Percentiles rank a stretch among this genome's conserved stretches.
Evolutionary conservation across 805 yeast species (phyloP).

Genomic region (Ogataea nakhonphanomensis): DNA sequence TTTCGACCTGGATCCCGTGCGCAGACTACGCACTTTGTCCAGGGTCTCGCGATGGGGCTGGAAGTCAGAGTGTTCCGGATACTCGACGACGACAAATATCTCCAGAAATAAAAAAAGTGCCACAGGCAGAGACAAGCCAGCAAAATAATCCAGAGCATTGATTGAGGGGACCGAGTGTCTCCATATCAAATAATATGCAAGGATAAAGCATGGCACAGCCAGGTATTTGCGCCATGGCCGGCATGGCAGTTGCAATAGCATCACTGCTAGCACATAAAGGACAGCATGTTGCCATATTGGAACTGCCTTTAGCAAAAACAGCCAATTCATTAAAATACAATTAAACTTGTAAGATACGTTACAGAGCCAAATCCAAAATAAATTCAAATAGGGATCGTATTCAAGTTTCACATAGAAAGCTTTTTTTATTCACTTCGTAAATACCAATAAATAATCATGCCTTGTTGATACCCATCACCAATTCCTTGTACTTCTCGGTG

Average conservation of each 20-base stretch:
- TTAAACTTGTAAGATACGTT: background rate
- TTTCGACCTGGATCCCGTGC: background rate
- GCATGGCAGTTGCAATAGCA: too few species aligned
- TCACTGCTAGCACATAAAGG: too few species aligned
- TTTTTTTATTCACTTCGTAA: conserved; percentile 4
- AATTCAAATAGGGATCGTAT: too few species aligned
- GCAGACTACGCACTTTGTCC: background rate
- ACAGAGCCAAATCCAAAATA: background rate
- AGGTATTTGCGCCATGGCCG: background rate
- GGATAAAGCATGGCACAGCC: background rate
- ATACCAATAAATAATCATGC: conserved; percentile 14
- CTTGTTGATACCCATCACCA: conserved; percentile 45
- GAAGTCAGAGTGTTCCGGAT: background rate
- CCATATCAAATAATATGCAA: background rate
- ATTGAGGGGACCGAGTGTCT: background rate
- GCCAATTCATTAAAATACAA: too few species aligned
- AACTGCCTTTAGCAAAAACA: too few species aligned
- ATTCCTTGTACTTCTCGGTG: conserved; percentile 84
- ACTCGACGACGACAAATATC: background rate
- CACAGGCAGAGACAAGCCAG: background rate
- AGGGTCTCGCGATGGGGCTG: background rate
- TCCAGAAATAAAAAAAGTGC: background rate
- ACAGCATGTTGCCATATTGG: too few species aligned
- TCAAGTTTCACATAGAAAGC: background rate
- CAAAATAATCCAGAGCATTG: background rate